Conservation (phyloP, 2,329 filamentous ascomycete species). For the Rhytidhysteron rufulum region DNA sequence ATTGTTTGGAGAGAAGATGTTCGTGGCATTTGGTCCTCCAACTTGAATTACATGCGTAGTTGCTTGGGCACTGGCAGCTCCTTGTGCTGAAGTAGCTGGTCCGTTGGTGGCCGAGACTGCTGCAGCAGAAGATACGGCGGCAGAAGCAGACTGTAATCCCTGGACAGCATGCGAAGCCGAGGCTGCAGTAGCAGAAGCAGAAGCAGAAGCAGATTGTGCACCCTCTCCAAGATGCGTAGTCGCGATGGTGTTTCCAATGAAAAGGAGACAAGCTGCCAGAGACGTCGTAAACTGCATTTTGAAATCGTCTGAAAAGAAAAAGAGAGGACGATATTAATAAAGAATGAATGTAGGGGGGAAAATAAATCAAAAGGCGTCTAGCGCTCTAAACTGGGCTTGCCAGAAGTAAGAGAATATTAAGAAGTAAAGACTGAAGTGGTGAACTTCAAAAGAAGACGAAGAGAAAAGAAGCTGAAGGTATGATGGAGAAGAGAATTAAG, state of each 20-base stretch:
- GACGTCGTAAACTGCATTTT: slow-evolving; percentile 35
- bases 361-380: slow-evolving; percentile 31
- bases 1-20: slow-evolving; percentile 64
- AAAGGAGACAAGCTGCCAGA: slow-evolving; percentile 24
- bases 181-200: slow-evolving; percentile 3
- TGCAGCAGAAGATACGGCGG: slow-evolving; percentile 3
- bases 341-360: slow-evolving; percentile 18
- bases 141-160: neutral
- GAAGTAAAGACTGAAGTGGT: slow-evolving; percentile 19
- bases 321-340: slow-evolving; percentile 23
- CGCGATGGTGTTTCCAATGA: slow-evolving; percentile 19
- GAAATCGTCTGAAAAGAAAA: slow-evolving; percentile 15
- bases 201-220: slow-evolving; percentile 5
- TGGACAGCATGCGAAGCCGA: slow-evolving; percentile 1
- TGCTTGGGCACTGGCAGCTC: slow-evolving; percentile 7
- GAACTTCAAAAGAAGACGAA: slow-evolving; percentile 27
- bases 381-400: slow-evolving; percentile 39
- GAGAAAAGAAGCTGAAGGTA: slow-evolving; percentile 26
- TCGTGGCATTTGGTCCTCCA: slow-evolving; percentile 47
- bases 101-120: slow-evolving; percentile 2
- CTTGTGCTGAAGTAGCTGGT: neutral
- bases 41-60: slow-evolving; percentile 62
- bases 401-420: slow-evolving; percentile 29
- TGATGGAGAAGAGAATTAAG: slow-evolving; percentile 25
- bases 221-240: no score